Base-by-base conservation (phyloP, 2,329 filamentous ascomycete species). In the Monosporascus sp. region DNA sequence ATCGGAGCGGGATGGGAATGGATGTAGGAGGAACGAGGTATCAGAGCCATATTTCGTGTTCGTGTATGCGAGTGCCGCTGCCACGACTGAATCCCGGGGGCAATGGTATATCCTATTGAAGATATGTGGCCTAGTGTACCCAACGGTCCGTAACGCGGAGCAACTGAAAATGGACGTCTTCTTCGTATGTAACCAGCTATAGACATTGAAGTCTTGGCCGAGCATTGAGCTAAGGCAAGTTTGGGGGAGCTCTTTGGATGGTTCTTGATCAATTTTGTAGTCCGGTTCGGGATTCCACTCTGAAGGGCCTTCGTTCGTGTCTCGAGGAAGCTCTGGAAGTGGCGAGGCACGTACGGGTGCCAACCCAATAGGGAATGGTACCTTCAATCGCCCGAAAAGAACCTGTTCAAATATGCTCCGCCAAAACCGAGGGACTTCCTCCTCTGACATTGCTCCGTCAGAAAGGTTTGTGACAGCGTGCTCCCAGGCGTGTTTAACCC, bases 251-350 rank as follows among this genome's bases (percentile, higher is more conserved):
- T 31, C 25, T 39, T 24, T 43, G 6, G 39, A 17, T 7, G 31
- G 18, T 3, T 20, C 20, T n/a, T 25, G 18, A 22, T 46, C 17
- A 18, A 52, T 22, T 15, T 35, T 24, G 4, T 41, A 25, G 20
- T 24, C 24, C 39, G 49, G 47, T 15, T 51, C 51, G 11, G 60
- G 60, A 50, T 60, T 52, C 62, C 60, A 64, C 47, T 61, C 55
- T 5, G 52, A 22, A 6, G 56, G 58, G 22, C 3, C 20, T 3
- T 41, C 48, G 27, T 37, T 44, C 25, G 52, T 50, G 11, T 54
- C 11, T 15, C 37, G 20, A 15, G 52, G 50, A 47, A 62, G 39
- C 25, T 25, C 31, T 17, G 31, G 44, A 14, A 6, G 1, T 27
- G 27, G 27, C 8, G 27, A 3, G 2, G 8, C 8, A 2, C 27